A percentile compares a stretch with the other conserved stretches of the same genome.
These are phyloP conservation scores for Cercospora brassicicola DNA, from an alignment of 2,329 filamentous ascomycete genomes.

Conservation along the genomic window DNA sequence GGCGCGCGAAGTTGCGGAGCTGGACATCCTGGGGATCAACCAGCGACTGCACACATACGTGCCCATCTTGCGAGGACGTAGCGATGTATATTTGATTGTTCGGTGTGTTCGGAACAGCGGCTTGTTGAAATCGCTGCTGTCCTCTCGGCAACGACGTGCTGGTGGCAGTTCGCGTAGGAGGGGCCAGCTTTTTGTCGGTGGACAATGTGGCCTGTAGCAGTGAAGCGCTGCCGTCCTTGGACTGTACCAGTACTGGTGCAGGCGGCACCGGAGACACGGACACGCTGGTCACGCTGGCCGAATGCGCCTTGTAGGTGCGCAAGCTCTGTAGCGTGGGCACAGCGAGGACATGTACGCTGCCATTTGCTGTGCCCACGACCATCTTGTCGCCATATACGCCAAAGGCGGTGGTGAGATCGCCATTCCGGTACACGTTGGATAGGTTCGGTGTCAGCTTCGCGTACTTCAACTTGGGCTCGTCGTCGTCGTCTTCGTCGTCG, in stretches of 20 bases:
- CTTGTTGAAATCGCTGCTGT: conserved; percentile 46
- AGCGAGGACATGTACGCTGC: conserved; percentile 87
- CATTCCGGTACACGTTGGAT: conserved; percentile 73
- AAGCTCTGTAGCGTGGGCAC: conserved; percentile 78
- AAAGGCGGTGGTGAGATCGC: conserved; percentile 90
- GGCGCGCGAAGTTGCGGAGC: conserved; percentile 87
- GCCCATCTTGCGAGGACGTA: conserved; percentile 91
- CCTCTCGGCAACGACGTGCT: conserved; percentile 18
- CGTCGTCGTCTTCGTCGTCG: conserved; percentile 79
- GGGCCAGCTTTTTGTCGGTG: conserved; percentile 16
- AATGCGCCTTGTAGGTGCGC: conserved; percentile 87
- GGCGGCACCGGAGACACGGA: conserved; percentile 86
- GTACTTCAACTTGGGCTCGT: conserved; percentile 93
- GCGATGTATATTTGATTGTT: conserved; percentile 92
- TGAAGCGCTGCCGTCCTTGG: conserved; percentile 22
- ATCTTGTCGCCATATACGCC: conserved; percentile 94
- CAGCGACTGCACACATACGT: conserved; percentile 87
- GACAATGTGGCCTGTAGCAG: conserved; percentile 18
- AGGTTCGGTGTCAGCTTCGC: conserved; percentile 80
- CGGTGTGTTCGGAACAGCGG: conserved; percentile 67
- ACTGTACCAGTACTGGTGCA: conserved; percentile 43
- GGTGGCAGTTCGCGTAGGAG: conserved; percentile 19
- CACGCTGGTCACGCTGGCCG: conserved; percentile 83
- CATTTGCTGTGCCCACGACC: conserved; percentile 95
- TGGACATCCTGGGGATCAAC: conserved; percentile 87